These are phyloP conservation scores for Breynia disticha DNA, from an alignment of 441 rosid genomes.

Conservation along the genomic window DNA sequence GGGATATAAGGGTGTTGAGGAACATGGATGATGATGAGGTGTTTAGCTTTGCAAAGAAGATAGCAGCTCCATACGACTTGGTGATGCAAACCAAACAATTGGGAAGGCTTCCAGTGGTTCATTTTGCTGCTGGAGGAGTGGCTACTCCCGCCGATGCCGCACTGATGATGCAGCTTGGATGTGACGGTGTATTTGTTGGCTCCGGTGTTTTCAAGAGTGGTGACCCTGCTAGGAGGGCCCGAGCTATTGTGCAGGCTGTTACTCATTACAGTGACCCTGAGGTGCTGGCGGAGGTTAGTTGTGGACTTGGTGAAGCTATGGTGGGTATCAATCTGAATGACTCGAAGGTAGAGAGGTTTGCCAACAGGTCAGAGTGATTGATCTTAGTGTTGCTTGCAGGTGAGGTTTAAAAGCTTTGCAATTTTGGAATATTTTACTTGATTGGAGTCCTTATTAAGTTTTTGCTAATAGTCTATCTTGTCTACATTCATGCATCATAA, in stretches of 20 bases:
- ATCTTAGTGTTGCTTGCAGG: no score
- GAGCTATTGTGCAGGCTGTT: slow-evolving; percentile 91
- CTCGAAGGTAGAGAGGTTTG: slow-evolving; percentile 78
- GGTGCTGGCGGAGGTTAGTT: slow-evolving; percentile 69
- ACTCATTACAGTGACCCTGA: slow-evolving; percentile 85
- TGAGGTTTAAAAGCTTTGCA: no score
- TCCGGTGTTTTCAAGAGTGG: slow-evolving; percentile 88
- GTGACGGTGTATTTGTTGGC: slow-evolving; percentile 89
- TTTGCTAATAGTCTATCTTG: no score
- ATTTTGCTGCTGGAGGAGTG: slow-evolving; percentile 94
- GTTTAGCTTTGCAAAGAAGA: slow-evolving; percentile 70
- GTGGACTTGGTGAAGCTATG: slow-evolving; percentile 90
- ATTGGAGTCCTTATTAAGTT: no score
- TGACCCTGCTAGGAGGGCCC: slow-evolving; percentile 66
- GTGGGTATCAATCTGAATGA: slow-evolving; percentile 75
- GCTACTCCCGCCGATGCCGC: slow-evolving; percentile 98
- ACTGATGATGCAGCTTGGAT: slow-evolving; percentile 91
- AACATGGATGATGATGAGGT: slow-evolving; percentile 97
- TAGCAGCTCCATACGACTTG: slow-evolving; percentile 77
- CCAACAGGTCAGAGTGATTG: slow-evolving; percentile 51
- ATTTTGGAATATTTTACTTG: no score
- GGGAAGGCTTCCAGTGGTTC: slow-evolving; percentile 96
- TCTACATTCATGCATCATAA: no score
- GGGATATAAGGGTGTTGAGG: slow-evolving; percentile 57
- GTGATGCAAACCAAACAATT: slow-evolving; percentile 96